Evolutionary conservation across 1,284 basidiomycete genomes (phyloP).

Genomic region (Leucoagaricus sp.): DNA sequence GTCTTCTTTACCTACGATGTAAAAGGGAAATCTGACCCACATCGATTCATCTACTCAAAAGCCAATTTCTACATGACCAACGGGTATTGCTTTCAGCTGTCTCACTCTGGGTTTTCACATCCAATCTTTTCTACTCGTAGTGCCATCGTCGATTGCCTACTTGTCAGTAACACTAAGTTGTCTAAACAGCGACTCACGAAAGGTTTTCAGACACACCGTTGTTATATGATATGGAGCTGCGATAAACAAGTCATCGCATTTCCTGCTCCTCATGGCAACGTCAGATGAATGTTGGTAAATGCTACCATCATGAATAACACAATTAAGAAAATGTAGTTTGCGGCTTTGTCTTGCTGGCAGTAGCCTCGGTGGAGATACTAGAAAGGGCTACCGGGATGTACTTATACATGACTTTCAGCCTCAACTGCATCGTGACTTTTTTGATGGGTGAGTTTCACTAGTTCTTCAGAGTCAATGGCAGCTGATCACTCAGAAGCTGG

Average conservation of each 20-base stretch:
- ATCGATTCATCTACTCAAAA: slow-evolving; percentile 16
- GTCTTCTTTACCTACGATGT: slow-evolving; percentile 13
- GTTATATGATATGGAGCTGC: slow-evolving; percentile 17
- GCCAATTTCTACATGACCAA: slow-evolving; percentile 18
- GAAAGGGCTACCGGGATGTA: slow-evolving; percentile 16
- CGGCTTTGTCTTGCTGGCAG: slow-evolving; percentile 25
- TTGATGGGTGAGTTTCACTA: slow-evolving; percentile 19
- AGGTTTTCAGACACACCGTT: slow-evolving; percentile 13
- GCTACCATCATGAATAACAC: not conserved
- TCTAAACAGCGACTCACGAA: not conserved
- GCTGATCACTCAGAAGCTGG: slow-evolving; percentile 15
- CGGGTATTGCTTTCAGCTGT: slow-evolving; percentile 6
- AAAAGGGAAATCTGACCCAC: not conserved
- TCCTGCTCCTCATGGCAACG: slow-evolving; percentile 12
- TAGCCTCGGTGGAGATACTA: slow-evolving; percentile 1
- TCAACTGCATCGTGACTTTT: slow-evolving; percentile 21
- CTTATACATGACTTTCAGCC: slow-evolving; percentile 23
- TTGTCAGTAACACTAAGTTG: slow-evolving; percentile 16
- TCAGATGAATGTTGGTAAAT: slow-evolving; percentile 6
- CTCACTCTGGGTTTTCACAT: no score
- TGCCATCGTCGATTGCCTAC: slow-evolving; percentile 23
- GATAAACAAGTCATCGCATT: slow-evolving; percentile 11
- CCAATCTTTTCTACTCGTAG: slow-evolving; percentile 1
- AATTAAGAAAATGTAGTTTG: slow-evolving; percentile 15
- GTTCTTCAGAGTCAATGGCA: not conserved